These are phyloP conservation scores for Carex kokanica DNA, from an alignment of 176 grass and related monocot genomes.

Conservation along the genomic window DNA sequence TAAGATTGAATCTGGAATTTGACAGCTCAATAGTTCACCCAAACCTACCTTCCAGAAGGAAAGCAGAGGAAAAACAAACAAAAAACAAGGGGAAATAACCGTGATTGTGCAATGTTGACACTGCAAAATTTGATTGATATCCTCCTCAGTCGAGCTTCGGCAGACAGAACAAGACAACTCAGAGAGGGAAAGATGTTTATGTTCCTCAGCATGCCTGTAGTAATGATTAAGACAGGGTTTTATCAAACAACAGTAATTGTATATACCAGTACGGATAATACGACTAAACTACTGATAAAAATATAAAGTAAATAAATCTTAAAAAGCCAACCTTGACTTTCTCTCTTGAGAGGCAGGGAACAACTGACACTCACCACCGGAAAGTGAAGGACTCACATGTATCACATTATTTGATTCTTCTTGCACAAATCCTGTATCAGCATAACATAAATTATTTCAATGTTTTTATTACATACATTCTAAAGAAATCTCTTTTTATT, in stretches of 20 bases:
- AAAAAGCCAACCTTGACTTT: conserved; percentile 27
- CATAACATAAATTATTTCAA: not conserved
- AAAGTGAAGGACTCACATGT: not conserved
- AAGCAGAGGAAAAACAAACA: conserved; percentile 17
- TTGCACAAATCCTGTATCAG: conserved; percentile 20
- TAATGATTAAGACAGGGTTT: conserved; percentile 30
- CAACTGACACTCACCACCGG: not conserved
- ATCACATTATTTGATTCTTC: conserved; percentile 17
- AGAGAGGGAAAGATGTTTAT: conserved; percentile 29
- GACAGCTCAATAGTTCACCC: not conserved
- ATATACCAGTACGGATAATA: conserved; percentile 9
- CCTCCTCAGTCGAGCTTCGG: conserved; percentile 61
- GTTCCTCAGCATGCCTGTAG: conserved; percentile 38
- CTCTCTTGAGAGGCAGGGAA: conserved; percentile 11
- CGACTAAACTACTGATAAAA: conserved; percentile 6
- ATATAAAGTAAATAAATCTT: conserved; percentile 10
- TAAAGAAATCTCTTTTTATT: not conserved
- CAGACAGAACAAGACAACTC: conserved; percentile 86
- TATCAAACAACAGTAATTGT: not conserved
- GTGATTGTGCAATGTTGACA: conserved; percentile 77
- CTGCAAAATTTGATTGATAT: conserved; percentile 67
- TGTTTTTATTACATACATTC: not conserved
- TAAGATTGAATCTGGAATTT: conserved; percentile 5
- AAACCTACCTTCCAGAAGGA: conserved; percentile 17
- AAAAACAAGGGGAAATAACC: conserved; percentile 35